A percentile compares a stretch with the other conserved stretches of the same genome.
These are phyloP conservation scores for Wickerhamomyces sp. DNA, from an alignment of 1,139 yeast genomes.

Conservation along the genomic window DNA sequence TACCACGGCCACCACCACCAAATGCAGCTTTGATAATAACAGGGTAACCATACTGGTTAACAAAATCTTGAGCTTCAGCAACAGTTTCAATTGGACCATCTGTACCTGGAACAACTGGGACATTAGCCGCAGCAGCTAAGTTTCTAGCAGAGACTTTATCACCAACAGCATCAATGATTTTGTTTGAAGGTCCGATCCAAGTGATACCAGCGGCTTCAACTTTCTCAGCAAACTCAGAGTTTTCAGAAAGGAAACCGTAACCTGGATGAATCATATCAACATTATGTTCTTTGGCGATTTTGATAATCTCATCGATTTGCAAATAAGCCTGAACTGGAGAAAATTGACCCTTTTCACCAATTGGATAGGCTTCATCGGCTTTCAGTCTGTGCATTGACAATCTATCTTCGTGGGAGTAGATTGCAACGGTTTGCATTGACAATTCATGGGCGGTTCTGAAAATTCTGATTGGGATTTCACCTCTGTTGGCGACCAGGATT, in stretches of 20 bases:
- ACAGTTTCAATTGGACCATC: slow-evolving; percentile 90
- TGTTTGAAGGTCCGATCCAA: slow-evolving; percentile 93
- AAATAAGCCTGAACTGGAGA: slow-evolving; percentile 96
- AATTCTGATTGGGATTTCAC: slow-evolving; percentile 86
- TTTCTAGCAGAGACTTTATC: slow-evolving; percentile 94
- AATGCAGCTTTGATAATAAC: slow-evolving; percentile 98
- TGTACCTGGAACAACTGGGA: slow-evolving; percentile 97
- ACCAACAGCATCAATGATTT: slow-evolving; percentile 93
- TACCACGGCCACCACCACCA: slow-evolving; percentile 99
- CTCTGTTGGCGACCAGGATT: slow-evolving; percentile 90
- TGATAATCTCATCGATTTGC: slow-evolving; percentile 92
- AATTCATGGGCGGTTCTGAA: slow-evolving; percentile 97
- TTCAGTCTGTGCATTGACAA: slow-evolving; percentile 91
- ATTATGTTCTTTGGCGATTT: slow-evolving; percentile 78
- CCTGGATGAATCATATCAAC: slow-evolving; percentile 99
- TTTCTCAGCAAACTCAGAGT: slow-evolving; percentile 89
- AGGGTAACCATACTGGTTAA: slow-evolving; percentile 82
- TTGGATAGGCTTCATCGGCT: slow-evolving; percentile 89
- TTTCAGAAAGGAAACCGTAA: slow-evolving; percentile 92
- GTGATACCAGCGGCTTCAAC: slow-evolving; percentile 89
- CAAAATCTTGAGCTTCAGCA: slow-evolving; percentile 76
- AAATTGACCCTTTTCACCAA: slow-evolving; percentile 84
- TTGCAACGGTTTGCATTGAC: slow-evolving; percentile 96
- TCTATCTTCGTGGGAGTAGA: slow-evolving; percentile 94
- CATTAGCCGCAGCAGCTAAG: slow-evolving; percentile 75